phyloP scores from a whole-genome alignment of 495 filamentous ascomycete species.

The Penicillium goetzii region DNA sequence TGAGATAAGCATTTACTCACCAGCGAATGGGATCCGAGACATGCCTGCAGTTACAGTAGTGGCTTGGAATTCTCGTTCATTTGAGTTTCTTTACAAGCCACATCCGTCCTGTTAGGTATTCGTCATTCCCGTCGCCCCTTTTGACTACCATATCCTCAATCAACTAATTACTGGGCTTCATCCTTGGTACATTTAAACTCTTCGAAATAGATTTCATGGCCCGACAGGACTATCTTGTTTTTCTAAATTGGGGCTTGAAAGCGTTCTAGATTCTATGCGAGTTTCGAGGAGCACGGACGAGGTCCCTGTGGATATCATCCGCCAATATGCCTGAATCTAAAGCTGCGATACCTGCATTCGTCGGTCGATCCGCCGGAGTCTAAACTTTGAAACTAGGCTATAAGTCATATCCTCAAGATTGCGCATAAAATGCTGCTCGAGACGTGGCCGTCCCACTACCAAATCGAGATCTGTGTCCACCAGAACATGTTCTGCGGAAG shows the following conservation, averaged over 20 bases:
- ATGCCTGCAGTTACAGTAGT: not conserved
- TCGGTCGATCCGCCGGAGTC: not conserved
- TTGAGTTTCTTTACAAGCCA: conserved; percentile 4
- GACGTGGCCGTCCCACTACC: too few relatives aligned
- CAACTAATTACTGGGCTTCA: not conserved
- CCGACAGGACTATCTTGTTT: too few relatives aligned
- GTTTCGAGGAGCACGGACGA: too few relatives aligned
- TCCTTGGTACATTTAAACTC: too few relatives aligned
- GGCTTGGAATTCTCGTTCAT: not conserved
- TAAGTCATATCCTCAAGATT: not conserved
- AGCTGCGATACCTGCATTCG: not conserved
- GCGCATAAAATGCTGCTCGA: too few relatives aligned
- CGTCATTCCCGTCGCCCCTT: not conserved
- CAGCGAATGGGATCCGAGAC: not conserved
- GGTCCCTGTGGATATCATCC: not conserved
- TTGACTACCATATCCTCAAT: not conserved
- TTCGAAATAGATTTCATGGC: too few relatives aligned
- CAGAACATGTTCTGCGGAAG: not conserved
- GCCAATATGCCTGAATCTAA: not conserved
- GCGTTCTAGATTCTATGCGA: too few relatives aligned
- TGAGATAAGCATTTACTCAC: conserved; percentile 1
- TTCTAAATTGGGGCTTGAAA: too few relatives aligned
- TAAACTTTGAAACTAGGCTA: not conserved
- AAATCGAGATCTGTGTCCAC: not conserved
- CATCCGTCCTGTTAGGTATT: conserved; percentile 1